Percentiles rank a stretch among this genome's conserved stretches.
These are phyloP conservation scores for Globisporangium sylvaticum DNA, from an alignment of 352 stramenopile species.

Conservation along the genomic window DNA sequence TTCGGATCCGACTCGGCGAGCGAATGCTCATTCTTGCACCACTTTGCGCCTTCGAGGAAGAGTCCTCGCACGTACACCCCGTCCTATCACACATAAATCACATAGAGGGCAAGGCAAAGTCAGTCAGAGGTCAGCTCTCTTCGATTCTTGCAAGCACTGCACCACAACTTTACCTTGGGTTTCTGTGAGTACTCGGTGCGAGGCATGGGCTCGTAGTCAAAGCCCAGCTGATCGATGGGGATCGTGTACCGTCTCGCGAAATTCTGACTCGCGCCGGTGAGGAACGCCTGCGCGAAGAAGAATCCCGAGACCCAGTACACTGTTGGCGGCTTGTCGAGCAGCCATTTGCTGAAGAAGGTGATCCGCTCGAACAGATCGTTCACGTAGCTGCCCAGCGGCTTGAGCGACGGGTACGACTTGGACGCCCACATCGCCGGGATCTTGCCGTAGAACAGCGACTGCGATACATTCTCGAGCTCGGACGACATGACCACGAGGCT, in stretches of 20 bases:
- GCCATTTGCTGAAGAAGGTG: slow-evolving; percentile 88
- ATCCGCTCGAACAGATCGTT: slow-evolving; percentile 90
- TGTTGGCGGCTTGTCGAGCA: slow-evolving; percentile 80
- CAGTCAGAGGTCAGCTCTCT: neutral
- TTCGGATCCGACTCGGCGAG: slow-evolving; percentile 86
- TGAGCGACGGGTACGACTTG: slow-evolving; percentile 92
- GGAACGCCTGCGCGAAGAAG: slow-evolving; percentile 95
- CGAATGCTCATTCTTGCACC: slow-evolving; percentile 64
- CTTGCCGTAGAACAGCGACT: slow-evolving; percentile 91
- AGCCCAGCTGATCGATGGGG: slow-evolving; percentile 87
- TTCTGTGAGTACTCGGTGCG: slow-evolving; percentile 68
- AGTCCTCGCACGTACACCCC: slow-evolving; percentile 87
- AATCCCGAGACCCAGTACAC: slow-evolving; percentile 95
- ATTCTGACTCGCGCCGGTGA: slow-evolving; percentile 94
- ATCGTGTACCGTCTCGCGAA: slow-evolving; percentile 90
- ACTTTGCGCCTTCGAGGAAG: slow-evolving; percentile 88
- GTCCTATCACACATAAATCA: slow-evolving; percentile 32
- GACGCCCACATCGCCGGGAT: slow-evolving; percentile 89
- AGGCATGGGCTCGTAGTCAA: slow-evolving; percentile 81
- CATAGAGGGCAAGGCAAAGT: neutral
- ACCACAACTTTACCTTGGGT: slow-evolving; percentile 36
- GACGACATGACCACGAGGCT: slow-evolving; percentile 93
- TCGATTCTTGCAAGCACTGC: neutral
- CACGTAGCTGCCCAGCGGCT: slow-evolving; percentile 89
- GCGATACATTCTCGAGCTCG: slow-evolving; percentile 90